Evolutionary conservation across 352 stramenopile species (phyloP).

Genomic region (Globisporangium radiosum): DNA sequence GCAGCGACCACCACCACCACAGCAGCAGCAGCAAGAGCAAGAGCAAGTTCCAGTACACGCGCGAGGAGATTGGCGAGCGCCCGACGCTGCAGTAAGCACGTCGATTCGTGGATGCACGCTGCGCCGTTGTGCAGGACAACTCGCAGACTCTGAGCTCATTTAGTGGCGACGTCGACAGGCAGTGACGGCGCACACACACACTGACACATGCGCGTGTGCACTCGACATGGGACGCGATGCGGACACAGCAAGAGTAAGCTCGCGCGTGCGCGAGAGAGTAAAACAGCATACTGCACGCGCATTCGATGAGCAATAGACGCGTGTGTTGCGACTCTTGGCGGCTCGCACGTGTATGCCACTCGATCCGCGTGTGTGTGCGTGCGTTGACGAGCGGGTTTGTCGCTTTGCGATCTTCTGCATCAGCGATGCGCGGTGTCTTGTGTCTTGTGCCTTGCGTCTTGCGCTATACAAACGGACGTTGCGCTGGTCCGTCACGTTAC

Average conservation of each 20-base stretch:
- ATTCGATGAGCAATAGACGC: not conserved
- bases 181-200: not conserved
- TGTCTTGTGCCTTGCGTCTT: too few species aligned
- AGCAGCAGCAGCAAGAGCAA: conserved; percentile 22
- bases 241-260: not conserved
- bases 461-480: too few species aligned
- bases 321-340: not conserved
- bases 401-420: too few species aligned
- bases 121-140: too few species aligned
- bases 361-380: too few species aligned
- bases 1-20: conserved; percentile 16
- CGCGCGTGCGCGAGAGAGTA: not conserved
- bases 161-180: not conserved
- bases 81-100: conserved; percentile 33
- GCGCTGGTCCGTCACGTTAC: too few species aligned
- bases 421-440: too few species aligned
- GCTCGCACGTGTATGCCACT: too few species aligned
- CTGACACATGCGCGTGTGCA: not conserved
- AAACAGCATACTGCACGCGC: not conserved
- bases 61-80: conserved; percentile 52
- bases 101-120: too few species aligned
- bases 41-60: conserved; percentile 51
- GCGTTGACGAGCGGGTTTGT: too few species aligned
- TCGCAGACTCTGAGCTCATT: not conserved
- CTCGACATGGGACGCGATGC: not conserved